Evolutionary conservation across 2,329 filamentous ascomycete species (phyloP).

Genomic region (Rachicladosporium sp.): DNA sequence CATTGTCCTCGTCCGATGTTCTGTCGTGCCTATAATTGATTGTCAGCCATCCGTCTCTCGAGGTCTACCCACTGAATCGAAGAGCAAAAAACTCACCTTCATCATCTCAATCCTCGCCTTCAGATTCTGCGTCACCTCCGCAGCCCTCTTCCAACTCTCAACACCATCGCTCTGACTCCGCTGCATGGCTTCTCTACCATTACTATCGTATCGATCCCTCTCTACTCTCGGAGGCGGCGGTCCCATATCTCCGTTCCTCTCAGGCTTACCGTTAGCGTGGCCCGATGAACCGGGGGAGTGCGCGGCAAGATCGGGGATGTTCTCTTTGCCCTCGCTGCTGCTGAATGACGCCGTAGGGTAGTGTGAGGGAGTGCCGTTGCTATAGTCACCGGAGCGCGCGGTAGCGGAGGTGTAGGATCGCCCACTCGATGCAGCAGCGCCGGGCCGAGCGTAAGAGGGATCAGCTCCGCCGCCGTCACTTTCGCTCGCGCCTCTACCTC

Average conservation of each 20-base stretch:
- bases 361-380: slow-evolving; percentile 9
- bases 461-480: slow-evolving; percentile 10
- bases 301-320: slow-evolving; percentile 17
- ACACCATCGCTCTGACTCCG: slow-evolving; percentile 39
- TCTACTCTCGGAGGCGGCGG: no score
- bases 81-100: slow-evolving; percentile 48
- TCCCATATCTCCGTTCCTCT: no score
- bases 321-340: slow-evolving; percentile 36
- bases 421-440: slow-evolving; percentile 1
- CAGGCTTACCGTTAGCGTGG: no score
- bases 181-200: no score
- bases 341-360: slow-evolving; percentile 5
- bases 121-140: slow-evolving; percentile 92
- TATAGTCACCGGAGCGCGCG: slow-evolving; percentile 7
- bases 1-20: slow-evolving; percentile 14
- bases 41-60: background rate
- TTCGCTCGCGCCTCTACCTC: slow-evolving; percentile 34
- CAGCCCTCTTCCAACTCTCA: slow-evolving; percentile 96
- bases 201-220: no score
- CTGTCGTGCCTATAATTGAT: slow-evolving; percentile 12
- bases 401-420: no score
- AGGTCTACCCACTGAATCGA: no score
- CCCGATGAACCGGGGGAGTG: no score
- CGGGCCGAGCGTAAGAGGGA: slow-evolving; percentile 24
- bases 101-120: slow-evolving; percentile 98